phyloP scores from a whole-genome alignment of 2,329 filamentous ascomycete genomes.

The Aspergillus sp. region DNA sequence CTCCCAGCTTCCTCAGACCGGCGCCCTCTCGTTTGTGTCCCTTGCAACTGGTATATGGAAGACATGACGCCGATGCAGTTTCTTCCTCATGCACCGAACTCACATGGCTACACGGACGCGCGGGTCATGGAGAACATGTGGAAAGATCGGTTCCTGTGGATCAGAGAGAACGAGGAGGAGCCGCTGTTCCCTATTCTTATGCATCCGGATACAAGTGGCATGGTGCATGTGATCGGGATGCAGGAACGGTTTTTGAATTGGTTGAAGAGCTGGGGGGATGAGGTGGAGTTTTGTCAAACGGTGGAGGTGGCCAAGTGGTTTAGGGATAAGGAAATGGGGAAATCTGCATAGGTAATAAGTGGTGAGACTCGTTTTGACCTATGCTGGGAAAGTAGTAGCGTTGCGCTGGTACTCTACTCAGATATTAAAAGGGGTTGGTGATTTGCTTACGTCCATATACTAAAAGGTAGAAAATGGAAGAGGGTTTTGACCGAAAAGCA shows the following conservation, averaged over 20 bases:
- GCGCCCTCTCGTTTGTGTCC: slow-evolving; percentile 44
- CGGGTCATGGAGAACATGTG: slow-evolving; percentile 62
- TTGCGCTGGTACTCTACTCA: no score
- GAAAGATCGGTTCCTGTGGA: slow-evolving; percentile 61
- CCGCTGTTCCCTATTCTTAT: slow-evolving; percentile 55
- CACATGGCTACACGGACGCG: slow-evolving; percentile 60
- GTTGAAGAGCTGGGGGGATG: slow-evolving; percentile 46
- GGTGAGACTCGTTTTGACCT: no score
- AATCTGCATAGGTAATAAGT: neutral
- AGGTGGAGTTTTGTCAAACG: slow-evolving; percentile 35
- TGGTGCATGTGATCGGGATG: slow-evolving; percentile 64
- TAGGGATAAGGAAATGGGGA: slow-evolving; percentile 23
- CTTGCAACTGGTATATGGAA: slow-evolving; percentile 51
- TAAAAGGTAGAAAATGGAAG: no score
- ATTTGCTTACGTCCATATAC: no score
- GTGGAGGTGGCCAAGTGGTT: slow-evolving; percentile 35
- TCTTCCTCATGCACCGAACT: slow-evolving; percentile 51
- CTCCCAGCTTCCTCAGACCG: slow-evolving; percentile 30
- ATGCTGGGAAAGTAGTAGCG: no score
- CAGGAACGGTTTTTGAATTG: slow-evolving; percentile 55
- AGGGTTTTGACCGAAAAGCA: no score
- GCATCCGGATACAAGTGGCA: slow-evolving; percentile 62
- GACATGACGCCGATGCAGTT: slow-evolving; percentile 51
- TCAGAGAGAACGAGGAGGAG: slow-evolving; percentile 49
- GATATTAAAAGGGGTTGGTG: no score